Evolutionary conservation across 495 filamentous ascomycete species (phyloP), one percentile per base, ranked within the genome.

Genomic region (Lentithecium fluviatile): DNA sequence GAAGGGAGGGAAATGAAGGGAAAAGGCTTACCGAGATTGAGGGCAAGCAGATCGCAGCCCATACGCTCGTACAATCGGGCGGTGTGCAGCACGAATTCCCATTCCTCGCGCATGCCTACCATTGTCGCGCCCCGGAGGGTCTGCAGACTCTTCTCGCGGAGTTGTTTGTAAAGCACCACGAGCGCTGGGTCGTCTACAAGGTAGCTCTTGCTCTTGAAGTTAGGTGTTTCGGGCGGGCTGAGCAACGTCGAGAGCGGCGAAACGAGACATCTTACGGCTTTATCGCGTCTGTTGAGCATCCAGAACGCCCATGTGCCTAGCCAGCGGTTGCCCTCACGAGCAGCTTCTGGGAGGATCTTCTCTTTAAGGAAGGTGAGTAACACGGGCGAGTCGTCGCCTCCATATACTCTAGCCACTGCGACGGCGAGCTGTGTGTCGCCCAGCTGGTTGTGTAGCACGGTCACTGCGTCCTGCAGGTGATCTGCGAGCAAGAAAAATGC

Each of bases 241-340:
- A 95, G 74, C 1, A 94, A 79, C 1, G 85, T 86, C 62, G 86
- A 86, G 10, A 93, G 81, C 6, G 89, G 90, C 8, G 88, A 91
- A 50, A 97, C 85, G 2, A 97, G 73, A n/a, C 88, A 85, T 17
- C 89, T 82, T 5, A 97, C 90, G 13, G 93, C 90, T 80, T 90
- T 88, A 67, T 95, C 91, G 40, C 84, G 81, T 52, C 86, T 78
- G 38, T 85, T 84, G 17, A 99, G 79, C 85, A 95, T 91, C 89
- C 91, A 95, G 72, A 93, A 96, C 3, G 90, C 89, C 95, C 95
- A 99, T 0, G 88, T 90, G 2, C 91, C 90, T 47, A 95, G 83
- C 95, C 95, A 99, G 53, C 93, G 81, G 71, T 97, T 93, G 0
- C 90, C 90, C 56, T 91, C 85, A 11, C 83, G 77, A 2, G 88